Evolutionary conservation across 176 grass and related monocot genomes (phyloP), one percentile per base, ranked within the genome.

Genomic region (Phoenix roebelenii): DNA sequence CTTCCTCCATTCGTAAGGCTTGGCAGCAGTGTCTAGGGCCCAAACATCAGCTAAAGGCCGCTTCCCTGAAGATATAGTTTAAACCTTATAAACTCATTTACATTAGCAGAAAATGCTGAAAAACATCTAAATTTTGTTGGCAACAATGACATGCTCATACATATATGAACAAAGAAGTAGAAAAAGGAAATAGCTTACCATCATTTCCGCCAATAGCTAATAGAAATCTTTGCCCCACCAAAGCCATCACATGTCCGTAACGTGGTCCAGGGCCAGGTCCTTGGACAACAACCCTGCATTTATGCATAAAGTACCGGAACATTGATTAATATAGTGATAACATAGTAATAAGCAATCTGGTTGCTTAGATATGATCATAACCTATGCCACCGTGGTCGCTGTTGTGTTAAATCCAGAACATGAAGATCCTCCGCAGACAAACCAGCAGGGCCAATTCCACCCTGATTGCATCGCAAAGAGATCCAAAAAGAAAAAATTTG

Each of bases 401-500:
- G 94, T 75, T 99, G 94, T 58, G 94, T 99, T 72, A 99, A 76
- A 50, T 99, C 94, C 67, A 99, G 72, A 83, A 99, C 94, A 89
- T 99, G 88, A 76, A 99, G 94, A 58, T 99, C 94, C 79, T 99
- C 94, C n/a, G 94, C 88, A 53, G 94, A 99, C 72, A 99, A 99
- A 73, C 94, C 94, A 25, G 88, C 84, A 79, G 94, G 94, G 25
- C 94, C 94, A 77, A 99, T 99, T 71, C 94, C 94, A 89, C 94
- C 88, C 94, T 99, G 70, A 55, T 73, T 18, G 49, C n/a, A 23
- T 50, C 18, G 20, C 20, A 20, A 20, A 20, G 20, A 20, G 20
- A 20, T 20, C 20, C 20, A 20, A 20, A 20, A 20, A 20, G 0
- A 20, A 44, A 44, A 44, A 35, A 6, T 6, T 30, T 30, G 5